Base-by-base conservation (phyloP, 2,329 filamentous ascomycete genomes). In the Leptoxyphium fumago region DNA sequence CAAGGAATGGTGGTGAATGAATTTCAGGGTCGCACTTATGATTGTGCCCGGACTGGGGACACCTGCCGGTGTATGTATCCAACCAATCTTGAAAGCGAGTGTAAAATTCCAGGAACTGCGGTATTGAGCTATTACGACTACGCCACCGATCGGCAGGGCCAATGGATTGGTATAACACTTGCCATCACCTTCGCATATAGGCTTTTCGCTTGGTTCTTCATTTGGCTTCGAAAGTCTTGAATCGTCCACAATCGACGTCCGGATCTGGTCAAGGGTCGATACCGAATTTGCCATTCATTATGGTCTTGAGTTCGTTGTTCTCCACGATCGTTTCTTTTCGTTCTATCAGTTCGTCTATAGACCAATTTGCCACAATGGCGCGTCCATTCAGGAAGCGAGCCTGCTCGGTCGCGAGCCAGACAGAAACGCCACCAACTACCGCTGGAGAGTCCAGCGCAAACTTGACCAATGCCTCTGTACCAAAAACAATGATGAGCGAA, bases 1-100 rank as follows among this genome's bases (percentile, higher is more conserved):
- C 76, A 88, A 57, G 84, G 83, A 8, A 89, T 93, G 84, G 88
- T 91, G 83, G 77, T 88, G 43, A 91, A 89, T 55, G 83, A 93
- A 63, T 89, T 93, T 58, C 64, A 66, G 1, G 51, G 71, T 13
- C 66, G 81, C 7, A 69, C 63, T 1, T 89, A 83, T 56, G 54
- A 60, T 2, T 86, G 82, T 53, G 62, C 69, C 49, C 41, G 52
- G 0, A 63, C 59, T 0, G 36, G 38, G 11, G 17, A 36, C 2
- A 34, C 18, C 9, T 64, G 60, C 0, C 84, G 76, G 32, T 89
- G 84, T 63, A 82, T 83, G 74, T 88, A 78, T 56, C 61, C 68
- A 26, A 80, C 73, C 4, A 68, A 71, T 46, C 56, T 85, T 46
- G 71, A 71, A 39, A 55, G 65, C 21, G 61, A 81, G 56, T 84